Base-by-base conservation (phyloP, 2,329 filamentous ascomycete species). In the Exophiala xenobiotica region DNA sequence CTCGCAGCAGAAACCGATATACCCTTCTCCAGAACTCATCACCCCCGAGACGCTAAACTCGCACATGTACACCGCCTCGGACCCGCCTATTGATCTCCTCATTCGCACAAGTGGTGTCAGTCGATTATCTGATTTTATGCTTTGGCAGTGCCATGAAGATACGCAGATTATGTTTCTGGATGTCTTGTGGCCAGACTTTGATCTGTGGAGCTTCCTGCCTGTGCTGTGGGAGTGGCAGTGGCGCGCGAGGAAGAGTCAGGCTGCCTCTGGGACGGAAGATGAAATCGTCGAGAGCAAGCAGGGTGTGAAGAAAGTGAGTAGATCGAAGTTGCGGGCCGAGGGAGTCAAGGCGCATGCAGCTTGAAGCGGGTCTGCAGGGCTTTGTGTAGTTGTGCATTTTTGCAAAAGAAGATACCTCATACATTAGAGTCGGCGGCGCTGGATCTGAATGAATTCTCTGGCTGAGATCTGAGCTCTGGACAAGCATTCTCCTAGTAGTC, bases 131-230 rank as follows among this genome's bases (percentile, higher is more conserved):
- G 93, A 99, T 68, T 99, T 97, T 64, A 93, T 99, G 91, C 83
- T 99, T 26, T 99, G 93, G 93, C 93, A 99, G 71, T 93, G 89
- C 63, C 91, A 97, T 66, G 83, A 96, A 65, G 79, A 92, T 58
- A 96, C 93, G 0, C 87, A 95, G 54, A 87, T 99, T 58, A 89
- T 95, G 53, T 99, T 97, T 67, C 73, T 96, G 50, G 82, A 95
- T 63, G 93, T 89, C 59, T 77, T 96, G 56, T 99, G 93, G 93
- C 93, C 93, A 1, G 90, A 96, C 57, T 96, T 99, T 63, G 90
- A 95, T 66, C 78, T 99, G 3, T 92, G 90, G 84, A 82, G 91
- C 53, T 96, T 97, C 70, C 70, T 99, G 14, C 93, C 92, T 6
- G 91, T 99, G 18, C 73, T 99, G 47, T 77, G 97, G 42, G 90